Evolutionary conservation across 306 rosid genomes (phyloP).

Genomic region (Glycine tomentella): DNA sequence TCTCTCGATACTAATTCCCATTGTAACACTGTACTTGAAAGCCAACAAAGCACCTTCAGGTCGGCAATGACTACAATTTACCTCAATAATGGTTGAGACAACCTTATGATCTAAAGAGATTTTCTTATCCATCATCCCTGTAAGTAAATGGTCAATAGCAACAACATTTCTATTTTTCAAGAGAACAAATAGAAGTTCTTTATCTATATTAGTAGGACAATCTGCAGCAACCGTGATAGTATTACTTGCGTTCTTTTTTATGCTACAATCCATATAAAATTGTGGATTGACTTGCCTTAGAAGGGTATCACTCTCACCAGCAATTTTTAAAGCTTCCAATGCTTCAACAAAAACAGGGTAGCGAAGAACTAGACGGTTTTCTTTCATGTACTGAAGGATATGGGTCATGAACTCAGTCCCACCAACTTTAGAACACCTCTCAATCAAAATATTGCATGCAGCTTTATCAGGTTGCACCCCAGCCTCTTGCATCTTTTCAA

Average conservation of each 20-base stretch:
- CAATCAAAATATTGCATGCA: conserved; percentile 81
- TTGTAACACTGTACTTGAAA: conserved; percentile 60
- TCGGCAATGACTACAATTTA: conserved; percentile 60
- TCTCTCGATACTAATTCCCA: conserved; percentile 57
- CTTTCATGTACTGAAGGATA: conserved; percentile 77
- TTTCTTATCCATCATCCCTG: conserved; percentile 58
- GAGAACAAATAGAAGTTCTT: conserved; percentile 60
- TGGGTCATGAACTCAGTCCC: conserved; percentile 56
- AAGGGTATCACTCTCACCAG: conserved; percentile 64
- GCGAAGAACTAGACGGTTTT: conserved; percentile 72
- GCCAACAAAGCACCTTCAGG: conserved; percentile 73
- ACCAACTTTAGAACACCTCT: conserved; percentile 68
- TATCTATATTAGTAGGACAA: conserved; percentile 49
- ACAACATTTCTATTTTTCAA: conserved; percentile 64
- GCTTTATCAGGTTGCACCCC: conserved; percentile 85
- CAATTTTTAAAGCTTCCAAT: conserved; percentile 58
- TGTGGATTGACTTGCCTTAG: conserved; percentile 84
- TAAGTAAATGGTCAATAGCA: conserved; percentile 66
- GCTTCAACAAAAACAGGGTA: conserved; percentile 74
- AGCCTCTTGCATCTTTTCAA: conserved; percentile 80
- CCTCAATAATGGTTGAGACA: conserved; percentile 67
- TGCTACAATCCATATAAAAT: conserved; percentile 47
- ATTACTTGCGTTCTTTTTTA: conserved; percentile 48
- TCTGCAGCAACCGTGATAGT: conserved; percentile 34
- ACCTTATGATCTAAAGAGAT: conserved; percentile 53